phyloP scores from a whole-genome alignment of 2,329 filamentous ascomycete species.

The Arthrinium phaeospermum region DNA sequence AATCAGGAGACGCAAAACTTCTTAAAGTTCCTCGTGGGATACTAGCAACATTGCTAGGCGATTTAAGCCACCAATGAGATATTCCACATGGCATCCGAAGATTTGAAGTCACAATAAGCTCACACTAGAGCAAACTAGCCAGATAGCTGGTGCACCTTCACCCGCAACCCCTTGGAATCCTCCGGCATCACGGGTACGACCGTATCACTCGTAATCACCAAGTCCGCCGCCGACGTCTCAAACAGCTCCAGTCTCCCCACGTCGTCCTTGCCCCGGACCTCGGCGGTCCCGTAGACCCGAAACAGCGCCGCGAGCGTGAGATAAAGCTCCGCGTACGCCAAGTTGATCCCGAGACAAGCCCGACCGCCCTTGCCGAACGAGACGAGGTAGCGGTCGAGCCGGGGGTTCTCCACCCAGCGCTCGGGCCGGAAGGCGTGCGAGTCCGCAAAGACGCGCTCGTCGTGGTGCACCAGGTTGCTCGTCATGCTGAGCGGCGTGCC shows the following conservation, averaged over 20 bases:
- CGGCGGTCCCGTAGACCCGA: neutral
- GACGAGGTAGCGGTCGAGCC: neutral
- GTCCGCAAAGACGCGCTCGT: conserved; percentile 11
- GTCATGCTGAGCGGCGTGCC: neutral
- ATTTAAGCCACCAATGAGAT: no score
- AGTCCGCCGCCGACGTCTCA: neutral
- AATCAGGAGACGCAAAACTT: no score
- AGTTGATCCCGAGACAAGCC: neutral
- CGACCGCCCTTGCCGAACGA: neutral
- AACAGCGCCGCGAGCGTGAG: neutral
- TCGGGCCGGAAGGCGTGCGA: conserved; percentile 11
- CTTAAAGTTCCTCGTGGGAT: no score
- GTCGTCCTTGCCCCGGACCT: neutral
- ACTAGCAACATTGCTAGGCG: no score
- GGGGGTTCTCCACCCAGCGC: conserved; percentile 17
- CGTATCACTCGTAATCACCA: neutral
- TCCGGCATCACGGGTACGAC: neutral
- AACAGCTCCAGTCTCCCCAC: neutral
- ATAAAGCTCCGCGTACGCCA: neutral
- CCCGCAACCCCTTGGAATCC: neutral
- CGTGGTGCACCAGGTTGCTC: neutral
- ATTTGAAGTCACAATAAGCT: neutral
- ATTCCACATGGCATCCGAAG: no score
- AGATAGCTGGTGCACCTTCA: neutral
- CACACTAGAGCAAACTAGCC: neutral